phyloP scores from a whole-genome alignment of 805 yeast species.

The Schwanniomyces yamadae region DNA sequence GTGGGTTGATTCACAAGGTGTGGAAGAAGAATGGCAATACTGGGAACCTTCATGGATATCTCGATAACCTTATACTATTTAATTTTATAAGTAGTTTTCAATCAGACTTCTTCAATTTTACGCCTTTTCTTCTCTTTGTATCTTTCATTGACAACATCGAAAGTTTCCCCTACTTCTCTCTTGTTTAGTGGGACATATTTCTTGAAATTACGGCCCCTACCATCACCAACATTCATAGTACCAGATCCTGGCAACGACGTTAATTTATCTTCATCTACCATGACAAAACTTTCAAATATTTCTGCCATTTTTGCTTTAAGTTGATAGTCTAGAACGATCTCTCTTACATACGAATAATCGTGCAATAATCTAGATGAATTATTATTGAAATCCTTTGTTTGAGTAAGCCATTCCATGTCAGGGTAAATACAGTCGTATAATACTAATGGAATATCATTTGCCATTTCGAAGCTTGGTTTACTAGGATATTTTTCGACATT shows the following conservation, averaged over 20 bases:
- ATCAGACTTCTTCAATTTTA: constrained; percentile 5
- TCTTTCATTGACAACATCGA: constrained; percentile 67
- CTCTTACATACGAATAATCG: constrained; percentile 45
- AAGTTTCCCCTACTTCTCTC: constrained; percentile 60
- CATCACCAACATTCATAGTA: constrained; percentile 70
- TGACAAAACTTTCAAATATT: constrained; percentile 43
- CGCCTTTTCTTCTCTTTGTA: constrained; percentile 46
- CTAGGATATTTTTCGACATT: constrained; percentile 56
- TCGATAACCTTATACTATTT: neutral
- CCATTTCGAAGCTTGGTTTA: constrained; percentile 84
- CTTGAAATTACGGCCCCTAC: constrained; percentile 59
- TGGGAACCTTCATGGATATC: constrained; percentile 80
- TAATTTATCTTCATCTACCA: constrained; percentile 18
- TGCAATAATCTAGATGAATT: constrained; percentile 34
- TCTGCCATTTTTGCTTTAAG: constrained; percentile 54
- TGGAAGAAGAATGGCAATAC: constrained; percentile 43
- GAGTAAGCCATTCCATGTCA: constrained; percentile 63
- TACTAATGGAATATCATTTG: constrained; percentile 83
- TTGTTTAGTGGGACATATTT: constrained; percentile 57
- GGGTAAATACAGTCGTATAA: constrained; percentile 81
- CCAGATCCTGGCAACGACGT: constrained; percentile 15
- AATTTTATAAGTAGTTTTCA: neutral
- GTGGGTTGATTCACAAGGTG: constrained; percentile 72
- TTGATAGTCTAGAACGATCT: constrained; percentile 54
- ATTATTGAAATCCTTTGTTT: constrained; percentile 25